Conservation (phyloP, 2,329 filamentous ascomycete species). For the Ustilaginoidea virens region DNA sequence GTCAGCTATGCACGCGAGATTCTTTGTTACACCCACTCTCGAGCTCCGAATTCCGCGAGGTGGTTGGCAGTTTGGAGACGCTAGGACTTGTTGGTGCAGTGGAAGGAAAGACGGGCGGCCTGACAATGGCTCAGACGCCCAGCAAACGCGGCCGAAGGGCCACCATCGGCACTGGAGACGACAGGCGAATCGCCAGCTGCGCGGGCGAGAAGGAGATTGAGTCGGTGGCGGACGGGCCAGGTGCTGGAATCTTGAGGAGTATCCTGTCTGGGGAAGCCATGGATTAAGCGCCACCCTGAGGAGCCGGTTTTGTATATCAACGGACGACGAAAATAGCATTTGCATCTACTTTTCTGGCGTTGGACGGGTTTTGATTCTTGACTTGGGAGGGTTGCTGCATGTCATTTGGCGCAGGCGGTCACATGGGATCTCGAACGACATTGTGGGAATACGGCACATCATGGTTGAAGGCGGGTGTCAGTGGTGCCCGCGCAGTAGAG, state of each 20-base stretch:
- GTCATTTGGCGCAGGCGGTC: not conserved
- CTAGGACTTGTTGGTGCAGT: constrained; percentile 60
- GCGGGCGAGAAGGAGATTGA: constrained; percentile 69
- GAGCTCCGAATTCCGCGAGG: constrained; percentile 85
- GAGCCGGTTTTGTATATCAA: too few relatives aligned
- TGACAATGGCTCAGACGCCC: constrained; percentile 49
- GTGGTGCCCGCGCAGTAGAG: too few relatives aligned
- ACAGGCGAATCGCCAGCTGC: constrained; percentile 63
- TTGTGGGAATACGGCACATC: not conserved
- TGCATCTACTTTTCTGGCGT: too few relatives aligned
- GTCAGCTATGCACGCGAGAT: constrained; percentile 66
- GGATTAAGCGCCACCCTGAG: constrained; percentile 29
- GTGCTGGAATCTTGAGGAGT: constrained; percentile 43
- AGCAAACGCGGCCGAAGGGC: constrained; percentile 50
- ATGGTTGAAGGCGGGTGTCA: not conserved
- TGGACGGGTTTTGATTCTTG: too few relatives aligned
- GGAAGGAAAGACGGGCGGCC: constrained; percentile 55
- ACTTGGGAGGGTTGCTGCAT: too few relatives aligned
- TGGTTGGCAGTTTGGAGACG: constrained; percentile 78
- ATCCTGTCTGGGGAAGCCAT: constrained; percentile 47
- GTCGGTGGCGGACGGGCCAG: constrained; percentile 48
- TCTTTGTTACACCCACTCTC: constrained; percentile 82
- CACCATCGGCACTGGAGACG: constrained; percentile 44
- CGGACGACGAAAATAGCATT: not conserved
- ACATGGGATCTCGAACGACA: not conserved